Conservation (phyloP, 352 stramenopile genomes). For the Elongisporangium undulatum region DNA sequence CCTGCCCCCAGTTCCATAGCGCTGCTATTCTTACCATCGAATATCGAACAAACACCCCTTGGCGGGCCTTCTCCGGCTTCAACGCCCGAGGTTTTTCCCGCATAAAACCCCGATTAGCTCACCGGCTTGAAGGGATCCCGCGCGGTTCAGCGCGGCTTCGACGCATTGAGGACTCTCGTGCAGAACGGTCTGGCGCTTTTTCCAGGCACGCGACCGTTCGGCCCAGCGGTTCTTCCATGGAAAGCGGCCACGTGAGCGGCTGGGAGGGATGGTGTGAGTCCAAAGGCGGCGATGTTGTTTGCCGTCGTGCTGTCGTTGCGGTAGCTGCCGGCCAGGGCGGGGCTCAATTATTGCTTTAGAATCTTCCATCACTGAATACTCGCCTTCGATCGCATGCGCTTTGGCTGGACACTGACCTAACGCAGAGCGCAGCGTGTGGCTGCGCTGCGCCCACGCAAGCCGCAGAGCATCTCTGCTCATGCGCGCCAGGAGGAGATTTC, state of each 20-base stretch:
- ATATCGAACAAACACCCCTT: background rate
- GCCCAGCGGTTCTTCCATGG: background rate
- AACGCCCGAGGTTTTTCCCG: background rate
- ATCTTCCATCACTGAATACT: background rate
- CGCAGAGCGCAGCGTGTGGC: background rate
- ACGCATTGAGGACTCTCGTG: background rate
- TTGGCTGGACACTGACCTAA: too few relatives aligned
- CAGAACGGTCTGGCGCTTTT: background rate
- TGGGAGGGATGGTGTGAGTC: background rate
- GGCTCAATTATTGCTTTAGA: background rate
- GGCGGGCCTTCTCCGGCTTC: background rate
- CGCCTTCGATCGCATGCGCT: background rate
- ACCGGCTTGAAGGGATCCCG: too few relatives aligned
- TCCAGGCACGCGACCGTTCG: background rate
- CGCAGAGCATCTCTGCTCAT: constrained; percentile 6
- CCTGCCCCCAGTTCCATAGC: background rate
- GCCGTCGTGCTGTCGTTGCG: background rate
- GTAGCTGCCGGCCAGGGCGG: background rate
- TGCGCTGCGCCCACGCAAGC: background rate
- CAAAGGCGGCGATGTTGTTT: too few relatives aligned
- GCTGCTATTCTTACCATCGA: background rate
- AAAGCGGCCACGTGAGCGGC: background rate
- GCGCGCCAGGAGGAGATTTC: constrained; percentile 58
- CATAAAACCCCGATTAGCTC: too few relatives aligned
- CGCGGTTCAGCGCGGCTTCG: background rate